Conservation (phyloP, 2,329 filamentous ascomycete genomes). For the Aspergillus japonicus region DNA sequence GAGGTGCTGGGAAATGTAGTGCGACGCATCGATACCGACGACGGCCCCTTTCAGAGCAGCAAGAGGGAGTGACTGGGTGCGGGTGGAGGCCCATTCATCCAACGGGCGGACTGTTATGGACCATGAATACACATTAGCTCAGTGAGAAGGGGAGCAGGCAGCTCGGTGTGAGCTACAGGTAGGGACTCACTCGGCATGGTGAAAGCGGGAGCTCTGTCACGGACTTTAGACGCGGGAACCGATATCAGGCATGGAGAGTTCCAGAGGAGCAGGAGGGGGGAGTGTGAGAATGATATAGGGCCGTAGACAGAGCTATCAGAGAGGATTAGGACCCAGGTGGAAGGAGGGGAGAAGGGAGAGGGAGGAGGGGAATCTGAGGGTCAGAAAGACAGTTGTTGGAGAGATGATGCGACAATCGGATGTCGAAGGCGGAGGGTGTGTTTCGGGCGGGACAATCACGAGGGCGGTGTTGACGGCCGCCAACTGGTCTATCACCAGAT, state of each 20-base stretch:
- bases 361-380: neutral
- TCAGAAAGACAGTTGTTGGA: constrained; percentile 1
- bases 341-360: constrained; percentile 1
- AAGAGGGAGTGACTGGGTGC: constrained; percentile 60
- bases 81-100: constrained; percentile 57
- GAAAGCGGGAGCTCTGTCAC: constrained; percentile 27
- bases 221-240: constrained; percentile 23
- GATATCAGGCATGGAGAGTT: constrained; percentile 31
- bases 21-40: constrained; percentile 83
- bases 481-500: neutral
- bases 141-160: constrained; percentile 3
- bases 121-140: constrained; percentile 4
- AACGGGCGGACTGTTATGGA: constrained; percentile 47
- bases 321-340: neutral
- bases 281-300: constrained; percentile 1
- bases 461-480: constrained; percentile 1
- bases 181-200: constrained; percentile 40
- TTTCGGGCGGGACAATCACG: constrained; percentile 2
- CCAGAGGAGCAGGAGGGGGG: constrained; percentile 11
- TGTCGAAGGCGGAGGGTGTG: neutral
- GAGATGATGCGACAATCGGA: constrained; percentile 1
- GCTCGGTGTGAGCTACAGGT: constrained; percentile 4
- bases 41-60: constrained; percentile 70
- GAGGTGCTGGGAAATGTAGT: constrained; percentile 80
- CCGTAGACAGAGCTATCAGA: neutral